These are phyloP conservation scores for Golubevia sp. DNA, from an alignment of 1,284 basidiomycete species.

Conservation along the genomic window DNA sequence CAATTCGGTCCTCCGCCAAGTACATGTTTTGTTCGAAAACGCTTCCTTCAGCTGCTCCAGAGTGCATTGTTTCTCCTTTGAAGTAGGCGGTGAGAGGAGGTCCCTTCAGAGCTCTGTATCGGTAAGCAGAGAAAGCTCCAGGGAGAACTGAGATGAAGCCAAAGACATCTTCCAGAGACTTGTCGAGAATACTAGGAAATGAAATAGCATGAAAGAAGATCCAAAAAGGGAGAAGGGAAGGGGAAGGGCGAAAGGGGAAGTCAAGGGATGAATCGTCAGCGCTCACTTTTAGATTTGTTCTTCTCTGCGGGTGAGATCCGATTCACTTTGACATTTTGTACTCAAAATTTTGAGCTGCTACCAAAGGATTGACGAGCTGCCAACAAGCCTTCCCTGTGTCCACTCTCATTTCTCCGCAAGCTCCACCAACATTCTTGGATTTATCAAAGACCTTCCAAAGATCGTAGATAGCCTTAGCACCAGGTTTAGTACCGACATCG, in stretches of 20 bases:
- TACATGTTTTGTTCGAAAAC: constrained; percentile 83
- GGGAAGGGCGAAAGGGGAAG: background rate
- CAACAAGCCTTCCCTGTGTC: constrained; percentile 12
- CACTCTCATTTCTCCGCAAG: constrained; percentile 21
- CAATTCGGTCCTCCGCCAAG: constrained; percentile 69
- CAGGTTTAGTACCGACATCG: constrained; percentile 40
- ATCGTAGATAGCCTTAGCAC: constrained; percentile 13
- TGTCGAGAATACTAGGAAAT: background rate
- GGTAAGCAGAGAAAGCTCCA: constrained; percentile 20
- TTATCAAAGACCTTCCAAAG: constrained; percentile 25
- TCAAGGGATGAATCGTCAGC: background rate
- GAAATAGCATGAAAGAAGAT: background rate
- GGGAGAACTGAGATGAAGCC: constrained; percentile 21
- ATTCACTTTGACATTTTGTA: constrained; percentile 21
- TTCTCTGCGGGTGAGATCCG: too few species aligned
- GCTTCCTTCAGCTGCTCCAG: constrained; percentile 77
- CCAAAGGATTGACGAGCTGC: constrained; percentile 19
- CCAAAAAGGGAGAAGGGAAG: background rate
- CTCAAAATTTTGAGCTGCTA: constrained; percentile 21
- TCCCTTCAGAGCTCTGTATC: constrained; percentile 13
- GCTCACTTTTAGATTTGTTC: too few species aligned
- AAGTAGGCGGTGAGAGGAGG: constrained; percentile 17
- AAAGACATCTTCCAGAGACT: constrained; percentile 8
- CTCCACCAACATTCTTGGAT: constrained; percentile 10
- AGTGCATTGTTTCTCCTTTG: constrained; percentile 16